phyloP scores from a whole-genome alignment of 768 basidiomycete species.

The Hebeloma cylindrosporum region DNA sequence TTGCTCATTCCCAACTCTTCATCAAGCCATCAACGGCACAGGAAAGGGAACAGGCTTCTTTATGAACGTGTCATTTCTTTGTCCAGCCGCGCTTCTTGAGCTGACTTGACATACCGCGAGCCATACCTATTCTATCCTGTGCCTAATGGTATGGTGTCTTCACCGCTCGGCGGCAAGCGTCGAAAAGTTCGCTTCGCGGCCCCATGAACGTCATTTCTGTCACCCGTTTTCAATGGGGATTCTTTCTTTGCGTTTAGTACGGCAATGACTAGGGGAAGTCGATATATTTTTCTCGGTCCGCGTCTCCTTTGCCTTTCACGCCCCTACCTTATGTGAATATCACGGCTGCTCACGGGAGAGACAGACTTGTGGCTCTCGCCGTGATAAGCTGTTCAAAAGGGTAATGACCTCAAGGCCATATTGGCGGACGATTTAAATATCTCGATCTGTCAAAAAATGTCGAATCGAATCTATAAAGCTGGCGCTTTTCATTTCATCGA shows the following conservation, averaged over 20 bases:
- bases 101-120: constrained; percentile 37
- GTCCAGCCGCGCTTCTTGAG: constrained; percentile 25
- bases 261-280: constrained; percentile 12
- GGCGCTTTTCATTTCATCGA: constrained; percentile 11
- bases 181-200: constrained; percentile 15
- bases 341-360: constrained; percentile 18
- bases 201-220: constrained; percentile 9
- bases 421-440: constrained; percentile 25
- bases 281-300: constrained; percentile 13
- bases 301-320: constrained; percentile 3
- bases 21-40: constrained; percentile 30
- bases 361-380: constrained; percentile 11
- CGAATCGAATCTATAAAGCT: constrained; percentile 23
- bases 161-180: constrained; percentile 19
- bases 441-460: constrained; percentile 30
- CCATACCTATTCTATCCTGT: constrained; percentile 26
- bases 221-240: constrained; percentile 6
- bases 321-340: constrained; percentile 19
- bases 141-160: constrained; percentile 19
- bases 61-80: constrained; percentile 29
- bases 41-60: constrained; percentile 20
- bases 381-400: constrained; percentile 20
- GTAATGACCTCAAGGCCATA: constrained; percentile 14
- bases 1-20: constrained; percentile 10
- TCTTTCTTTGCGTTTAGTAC: constrained; percentile 11